A percentile compares a stretch with the other conserved stretches of the same genome.
Evolutionary conservation across 495 filamentous ascomycete genomes (phyloP).

Genomic region (Penicillium nucicola): DNA sequence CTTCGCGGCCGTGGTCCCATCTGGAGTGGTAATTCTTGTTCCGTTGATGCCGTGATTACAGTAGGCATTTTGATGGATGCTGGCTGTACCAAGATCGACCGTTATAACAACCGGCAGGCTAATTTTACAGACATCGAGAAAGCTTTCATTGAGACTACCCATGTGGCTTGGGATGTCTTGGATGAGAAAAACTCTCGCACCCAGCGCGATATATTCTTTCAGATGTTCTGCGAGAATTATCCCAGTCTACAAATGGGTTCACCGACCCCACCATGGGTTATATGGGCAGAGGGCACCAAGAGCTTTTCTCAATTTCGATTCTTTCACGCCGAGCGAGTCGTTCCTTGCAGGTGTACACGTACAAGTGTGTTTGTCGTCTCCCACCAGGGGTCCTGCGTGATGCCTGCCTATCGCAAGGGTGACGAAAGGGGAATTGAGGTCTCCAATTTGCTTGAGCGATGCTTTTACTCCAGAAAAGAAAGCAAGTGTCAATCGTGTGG

Average conservation of each 20-base stretch:
- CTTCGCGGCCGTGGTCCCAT: constrained; percentile 34
- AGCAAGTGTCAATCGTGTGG: constrained; percentile 12
- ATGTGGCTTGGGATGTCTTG: constrained; percentile 33
- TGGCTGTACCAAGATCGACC: constrained; percentile 38
- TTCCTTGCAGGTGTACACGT: constrained; percentile 4
- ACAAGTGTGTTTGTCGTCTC: neutral
- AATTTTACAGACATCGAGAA: constrained; percentile 19
- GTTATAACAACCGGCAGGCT: constrained; percentile 7
- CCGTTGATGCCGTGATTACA: constrained; percentile 33
- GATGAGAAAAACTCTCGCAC: constrained; percentile 6
- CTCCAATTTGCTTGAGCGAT: constrained; percentile 11
- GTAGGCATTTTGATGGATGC: constrained; percentile 33
- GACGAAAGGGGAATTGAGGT: constrained; percentile 12
- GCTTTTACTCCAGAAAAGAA: neutral
- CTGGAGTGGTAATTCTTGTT: constrained; percentile 18
- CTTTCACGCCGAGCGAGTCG: constrained; percentile 2
- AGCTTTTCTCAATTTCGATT: constrained; percentile 28
- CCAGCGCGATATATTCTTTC: constrained; percentile 21
- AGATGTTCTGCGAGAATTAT: constrained; percentile 1
- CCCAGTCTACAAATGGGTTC: constrained; percentile 5
- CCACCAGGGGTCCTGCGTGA: constrained; percentile 4
- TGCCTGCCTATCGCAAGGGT: neutral
- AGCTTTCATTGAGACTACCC: constrained; percentile 32
- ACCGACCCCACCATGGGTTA: constrained; percentile 9
- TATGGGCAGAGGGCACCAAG: constrained; percentile 22